Conservation (phyloP, 441 rosid species). For the Adansonia madagascariensis region DNA sequence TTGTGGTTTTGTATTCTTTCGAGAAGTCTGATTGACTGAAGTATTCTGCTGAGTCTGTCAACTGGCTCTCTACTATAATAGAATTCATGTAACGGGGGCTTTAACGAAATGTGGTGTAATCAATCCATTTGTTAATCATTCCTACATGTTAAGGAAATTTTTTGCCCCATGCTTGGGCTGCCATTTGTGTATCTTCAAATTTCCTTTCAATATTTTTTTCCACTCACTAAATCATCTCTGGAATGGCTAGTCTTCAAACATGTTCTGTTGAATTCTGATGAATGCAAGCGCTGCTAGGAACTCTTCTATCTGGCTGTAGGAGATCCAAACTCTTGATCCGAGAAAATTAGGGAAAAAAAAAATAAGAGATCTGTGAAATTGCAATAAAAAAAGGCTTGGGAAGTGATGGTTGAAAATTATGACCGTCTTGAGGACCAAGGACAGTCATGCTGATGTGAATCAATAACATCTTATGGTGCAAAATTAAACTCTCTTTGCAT, state of each 20-base stretch:
- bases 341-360: neutral
- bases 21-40: neutral
- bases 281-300: neutral
- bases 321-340: neutral
- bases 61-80: neutral
- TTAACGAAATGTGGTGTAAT: conserved; percentile 5
- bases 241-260: neutral
- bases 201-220: conserved; percentile 5
- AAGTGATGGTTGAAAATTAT: no score
- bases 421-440: neutral
- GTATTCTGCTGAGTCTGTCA: neutral
- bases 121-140: conserved; percentile 13
- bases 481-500: neutral
- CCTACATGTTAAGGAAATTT: neutral
- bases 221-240: neutral
- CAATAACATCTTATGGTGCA: neutral
- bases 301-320: neutral
- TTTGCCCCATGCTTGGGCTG: neutral
- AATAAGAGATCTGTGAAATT: no score
- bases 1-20: neutral
- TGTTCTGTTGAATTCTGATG: neutral
- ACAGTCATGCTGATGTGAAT: conserved; percentile 11
- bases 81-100: neutral
- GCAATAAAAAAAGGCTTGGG: no score
- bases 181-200: neutral